These are phyloP conservation scores for Globisporangium okanoganense DNA, from an alignment of 352 stramenopile species.

Conservation along the genomic window DNA sequence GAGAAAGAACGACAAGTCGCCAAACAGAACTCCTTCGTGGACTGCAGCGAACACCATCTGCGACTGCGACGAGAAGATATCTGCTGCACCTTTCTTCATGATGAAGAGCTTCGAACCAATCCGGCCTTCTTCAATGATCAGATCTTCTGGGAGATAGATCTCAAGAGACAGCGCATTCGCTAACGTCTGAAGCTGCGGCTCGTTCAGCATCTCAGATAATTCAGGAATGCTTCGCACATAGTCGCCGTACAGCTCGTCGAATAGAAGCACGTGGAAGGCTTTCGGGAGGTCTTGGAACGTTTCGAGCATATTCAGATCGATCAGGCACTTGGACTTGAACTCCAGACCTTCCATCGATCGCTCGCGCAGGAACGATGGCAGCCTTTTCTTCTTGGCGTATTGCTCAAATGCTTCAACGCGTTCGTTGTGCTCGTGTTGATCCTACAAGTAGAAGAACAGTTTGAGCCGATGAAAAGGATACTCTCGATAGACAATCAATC, in stretches of 20 bases:
- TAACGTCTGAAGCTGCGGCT: constrained; percentile 19
- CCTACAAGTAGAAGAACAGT: background rate
- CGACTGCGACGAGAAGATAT: constrained; percentile 16
- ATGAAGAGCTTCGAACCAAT: constrained; percentile 19
- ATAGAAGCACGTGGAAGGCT: constrained; percentile 15
- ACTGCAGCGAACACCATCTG: constrained; percentile 19
- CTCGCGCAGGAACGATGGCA: constrained; percentile 20
- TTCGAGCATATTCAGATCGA: constrained; percentile 15
- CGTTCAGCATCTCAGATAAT: constrained; percentile 8
- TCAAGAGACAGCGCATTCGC: constrained; percentile 17
- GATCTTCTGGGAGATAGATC: constrained; percentile 21
- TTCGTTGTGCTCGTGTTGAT: constrained; percentile 19
- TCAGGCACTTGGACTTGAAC: constrained; percentile 19
- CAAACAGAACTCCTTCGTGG: constrained; percentile 20
- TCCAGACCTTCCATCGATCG: constrained; percentile 19
- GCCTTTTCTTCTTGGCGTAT: constrained; percentile 20
- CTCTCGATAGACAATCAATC: background rate
- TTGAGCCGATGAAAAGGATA: background rate
- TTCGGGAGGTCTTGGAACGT: constrained; percentile 18
- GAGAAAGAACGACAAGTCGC: constrained; percentile 25
- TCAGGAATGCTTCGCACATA: constrained; percentile 16
- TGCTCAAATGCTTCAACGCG: constrained; percentile 26
- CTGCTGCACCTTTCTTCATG: constrained; percentile 16
- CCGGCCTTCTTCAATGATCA: constrained; percentile 23
- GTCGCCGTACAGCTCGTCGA: constrained; percentile 23